Percentiles rank a stretch among this genome's conserved stretches.
phyloP scores from a whole-genome alignment of 305 asterid genomes.

The Rubia peregrina region DNA sequence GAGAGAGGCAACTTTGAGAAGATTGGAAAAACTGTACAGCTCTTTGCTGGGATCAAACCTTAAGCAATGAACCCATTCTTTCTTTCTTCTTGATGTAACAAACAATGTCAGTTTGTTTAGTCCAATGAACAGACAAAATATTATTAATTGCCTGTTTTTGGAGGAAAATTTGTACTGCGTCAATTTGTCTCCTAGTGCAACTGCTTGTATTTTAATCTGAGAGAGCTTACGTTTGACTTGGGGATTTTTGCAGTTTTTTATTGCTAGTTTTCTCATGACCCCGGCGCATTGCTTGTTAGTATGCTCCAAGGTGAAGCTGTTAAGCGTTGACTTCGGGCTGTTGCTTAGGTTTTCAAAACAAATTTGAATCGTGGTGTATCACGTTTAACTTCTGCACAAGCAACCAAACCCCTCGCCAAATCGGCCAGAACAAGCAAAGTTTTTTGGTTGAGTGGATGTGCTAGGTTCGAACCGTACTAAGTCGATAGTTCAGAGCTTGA shows the following conservation, averaged over 20 bases:
- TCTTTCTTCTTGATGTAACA: not conserved
- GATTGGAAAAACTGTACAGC: constrained; percentile 62
- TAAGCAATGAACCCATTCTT: not conserved
- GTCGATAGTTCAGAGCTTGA: too few species aligned
- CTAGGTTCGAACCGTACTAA: too few species aligned
- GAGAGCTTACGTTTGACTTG: constrained; percentile 1
- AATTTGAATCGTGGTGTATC: not conserved
- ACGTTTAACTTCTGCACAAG: not conserved
- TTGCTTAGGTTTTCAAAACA: not conserved
- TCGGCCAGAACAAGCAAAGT: too few species aligned
- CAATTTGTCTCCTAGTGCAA: not conserved
- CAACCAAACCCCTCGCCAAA: not conserved
- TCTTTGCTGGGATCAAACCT: constrained; percentile 40
- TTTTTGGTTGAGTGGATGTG: too few species aligned
- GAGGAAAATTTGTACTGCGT: not conserved
- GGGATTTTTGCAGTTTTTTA: not conserved
- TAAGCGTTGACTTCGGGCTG: not conserved
- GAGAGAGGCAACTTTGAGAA: constrained; percentile 67
- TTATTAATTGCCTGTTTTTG: not conserved
- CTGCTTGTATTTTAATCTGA: not conserved
- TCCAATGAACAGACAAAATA: not conserved
- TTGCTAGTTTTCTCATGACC: not conserved
- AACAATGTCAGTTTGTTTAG: not conserved
- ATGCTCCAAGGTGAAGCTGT: not conserved
- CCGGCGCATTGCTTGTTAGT: too few species aligned